Evolutionary conservation across 192 early-diverging fungal genomes (phyloP).

Genomic region (Obelidium mucronatum): DNA sequence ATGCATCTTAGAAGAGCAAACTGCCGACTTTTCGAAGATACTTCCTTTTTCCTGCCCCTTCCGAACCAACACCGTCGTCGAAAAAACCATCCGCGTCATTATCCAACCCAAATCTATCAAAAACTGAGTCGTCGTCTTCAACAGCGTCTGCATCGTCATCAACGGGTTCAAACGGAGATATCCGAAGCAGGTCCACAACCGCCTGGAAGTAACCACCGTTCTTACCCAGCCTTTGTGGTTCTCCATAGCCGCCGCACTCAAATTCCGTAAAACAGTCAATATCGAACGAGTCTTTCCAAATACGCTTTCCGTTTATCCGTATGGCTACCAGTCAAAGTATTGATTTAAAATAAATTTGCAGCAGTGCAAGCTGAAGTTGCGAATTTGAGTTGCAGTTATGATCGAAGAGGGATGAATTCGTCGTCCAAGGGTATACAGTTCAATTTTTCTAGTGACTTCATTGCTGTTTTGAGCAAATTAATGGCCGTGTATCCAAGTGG

Average conservation of each 20-base stretch:
- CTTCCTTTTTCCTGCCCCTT: neutral
- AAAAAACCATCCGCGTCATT: neutral
- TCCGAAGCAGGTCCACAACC: neutral
- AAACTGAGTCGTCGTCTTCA: neutral
- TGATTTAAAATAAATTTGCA: neutral
- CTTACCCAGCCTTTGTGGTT: constrained; percentile 22
- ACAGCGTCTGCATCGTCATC: neutral
- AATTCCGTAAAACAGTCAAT: constrained; percentile 22
- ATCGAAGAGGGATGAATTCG: neutral
- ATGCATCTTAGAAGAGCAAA: constrained; percentile 11
- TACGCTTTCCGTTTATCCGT: neutral
- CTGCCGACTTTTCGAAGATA: neutral
- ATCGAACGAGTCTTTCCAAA: constrained; percentile 12
- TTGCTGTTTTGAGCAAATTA: neutral
- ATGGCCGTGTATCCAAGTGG: constrained; percentile 12
- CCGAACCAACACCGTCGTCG: neutral
- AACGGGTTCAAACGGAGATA: constrained; percentile 9
- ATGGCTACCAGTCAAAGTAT: neutral
- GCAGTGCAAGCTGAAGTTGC: neutral
- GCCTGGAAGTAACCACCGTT: constrained; percentile 4
- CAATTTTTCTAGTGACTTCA: neutral
- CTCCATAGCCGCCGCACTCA: neutral
- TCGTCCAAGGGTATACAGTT: neutral
- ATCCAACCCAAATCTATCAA: neutral
- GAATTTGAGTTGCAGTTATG: neutral